These are phyloP conservation scores for Globisporangium cystogenes DNA, from an alignment of 352 stramenopile genomes.

Conservation along the genomic window DNA sequence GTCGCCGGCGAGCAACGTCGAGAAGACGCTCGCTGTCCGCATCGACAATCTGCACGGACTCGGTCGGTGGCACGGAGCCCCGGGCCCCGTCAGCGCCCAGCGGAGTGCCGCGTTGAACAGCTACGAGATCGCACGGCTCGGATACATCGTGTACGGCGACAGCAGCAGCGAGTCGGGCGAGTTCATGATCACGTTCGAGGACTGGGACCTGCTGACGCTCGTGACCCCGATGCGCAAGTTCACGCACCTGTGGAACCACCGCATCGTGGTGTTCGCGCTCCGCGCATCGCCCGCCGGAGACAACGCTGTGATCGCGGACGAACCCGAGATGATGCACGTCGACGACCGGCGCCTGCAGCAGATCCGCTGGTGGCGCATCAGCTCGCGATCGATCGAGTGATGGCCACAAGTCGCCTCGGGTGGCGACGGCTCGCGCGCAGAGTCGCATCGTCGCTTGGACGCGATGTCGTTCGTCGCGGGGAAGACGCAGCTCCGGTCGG, in stretches of 20 bases:
- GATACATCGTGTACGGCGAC: constrained; percentile 18
- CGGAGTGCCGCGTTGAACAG: constrained; percentile 4
- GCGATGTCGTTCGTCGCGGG: neutral
- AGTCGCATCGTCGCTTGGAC: too few relatives aligned
- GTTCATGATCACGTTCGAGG: neutral
- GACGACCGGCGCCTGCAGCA: neutral
- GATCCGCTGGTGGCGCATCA: constrained; percentile 2
- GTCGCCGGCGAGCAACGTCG: neutral
- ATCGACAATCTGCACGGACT: neutral
- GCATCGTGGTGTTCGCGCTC: neutral
- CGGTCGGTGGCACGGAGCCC: neutral
- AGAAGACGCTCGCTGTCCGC: neutral
- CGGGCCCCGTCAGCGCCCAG: neutral
- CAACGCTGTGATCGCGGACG: neutral
- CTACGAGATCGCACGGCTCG: constrained; percentile 8
- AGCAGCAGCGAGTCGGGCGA: neutral
- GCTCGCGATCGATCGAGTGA: neutral
- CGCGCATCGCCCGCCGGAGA: neutral
- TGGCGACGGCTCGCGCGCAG: too few relatives aligned
- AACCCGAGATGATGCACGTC: neutral
- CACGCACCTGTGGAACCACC: constrained; percentile 2
- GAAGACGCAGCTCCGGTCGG: neutral
- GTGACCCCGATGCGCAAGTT: constrained; percentile 1
- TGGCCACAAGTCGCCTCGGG: too few relatives aligned
- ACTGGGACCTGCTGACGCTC: neutral